Percentiles rank a stretch among this genome's conserved stretches.
These are phyloP conservation scores for Graphium sp. DNA, from an alignment of 2,329 filamentous ascomycete species.

Conservation along the genomic window DNA sequence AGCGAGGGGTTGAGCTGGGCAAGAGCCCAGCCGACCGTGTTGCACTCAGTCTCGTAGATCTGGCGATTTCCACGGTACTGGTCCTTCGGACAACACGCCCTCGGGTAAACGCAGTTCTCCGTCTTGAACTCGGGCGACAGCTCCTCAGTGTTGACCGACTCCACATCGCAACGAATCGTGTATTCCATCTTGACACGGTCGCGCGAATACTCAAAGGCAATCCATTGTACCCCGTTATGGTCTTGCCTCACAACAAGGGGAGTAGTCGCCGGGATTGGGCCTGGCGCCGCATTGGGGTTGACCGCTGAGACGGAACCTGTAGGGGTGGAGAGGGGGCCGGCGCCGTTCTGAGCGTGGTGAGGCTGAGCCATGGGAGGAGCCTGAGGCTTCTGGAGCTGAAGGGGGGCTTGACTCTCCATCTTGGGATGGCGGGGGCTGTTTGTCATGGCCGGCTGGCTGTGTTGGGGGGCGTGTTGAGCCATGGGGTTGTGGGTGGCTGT, in stretches of 20 bases:
- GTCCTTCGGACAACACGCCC: constrained; percentile 87
- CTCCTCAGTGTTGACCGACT: constrained; percentile 83
- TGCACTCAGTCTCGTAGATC: constrained; percentile 97
- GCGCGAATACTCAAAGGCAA: constrained; percentile 93
- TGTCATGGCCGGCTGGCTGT: constrained; percentile 36
- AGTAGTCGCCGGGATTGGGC: constrained; percentile 91
- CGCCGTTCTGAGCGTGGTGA: constrained; percentile 21
- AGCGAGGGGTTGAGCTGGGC: constrained; percentile 84
- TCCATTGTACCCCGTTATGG: constrained; percentile 95
- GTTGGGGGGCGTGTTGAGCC: constrained; percentile 30
- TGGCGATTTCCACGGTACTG: constrained; percentile 91
- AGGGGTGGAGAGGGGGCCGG: constrained; percentile 21
- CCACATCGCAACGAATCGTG: constrained; percentile 93
- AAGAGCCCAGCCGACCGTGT: constrained; percentile 97
- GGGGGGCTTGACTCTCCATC: constrained; percentile 43
- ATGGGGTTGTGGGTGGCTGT: constrained; percentile 38
- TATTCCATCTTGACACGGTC: constrained; percentile 99
- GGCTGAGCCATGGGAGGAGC: constrained; percentile 22
- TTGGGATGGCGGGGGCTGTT: constrained; percentile 45
- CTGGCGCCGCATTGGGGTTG: constrained; percentile 83
- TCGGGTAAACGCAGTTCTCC: constrained; percentile 94
- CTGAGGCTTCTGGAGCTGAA: constrained; percentile 41
- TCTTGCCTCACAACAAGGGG: constrained; percentile 89
- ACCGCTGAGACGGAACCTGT: constrained; percentile 35
- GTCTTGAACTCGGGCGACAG: constrained; percentile 83